These are phyloP conservation scores for Lobosporangium transversale DNA, from an alignment of 192 early-diverging fungal genomes.

Conservation along the genomic window DNA sequence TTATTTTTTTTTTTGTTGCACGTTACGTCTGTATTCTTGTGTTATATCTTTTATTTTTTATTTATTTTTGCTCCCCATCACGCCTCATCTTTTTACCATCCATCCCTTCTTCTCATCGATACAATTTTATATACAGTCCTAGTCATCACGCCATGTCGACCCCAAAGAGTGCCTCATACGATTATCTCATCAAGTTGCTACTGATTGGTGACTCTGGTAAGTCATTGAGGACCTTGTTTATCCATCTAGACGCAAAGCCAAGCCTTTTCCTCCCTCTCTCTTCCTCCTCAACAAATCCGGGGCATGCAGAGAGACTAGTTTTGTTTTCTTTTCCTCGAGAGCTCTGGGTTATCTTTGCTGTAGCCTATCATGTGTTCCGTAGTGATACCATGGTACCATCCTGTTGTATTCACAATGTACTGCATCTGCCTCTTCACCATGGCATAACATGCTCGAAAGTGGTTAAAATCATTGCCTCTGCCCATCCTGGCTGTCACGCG, in stretches of 20 bases:
- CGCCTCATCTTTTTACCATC: not conserved
- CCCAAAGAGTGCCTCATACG: slow-evolving; percentile 94
- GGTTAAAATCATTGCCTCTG: too few relatives aligned
- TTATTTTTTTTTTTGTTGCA: slow-evolving; percentile 1
- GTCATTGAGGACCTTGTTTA: slow-evolving; percentile 23
- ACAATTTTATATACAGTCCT: not conserved
- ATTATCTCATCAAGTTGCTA: slow-evolving; percentile 99
- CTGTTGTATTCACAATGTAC: too few relatives aligned
- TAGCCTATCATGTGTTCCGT: too few relatives aligned
- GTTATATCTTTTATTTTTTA: not conserved
- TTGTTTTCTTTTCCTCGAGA: too few relatives aligned
- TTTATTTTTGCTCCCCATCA: not conserved
- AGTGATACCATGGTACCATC: too few relatives aligned
- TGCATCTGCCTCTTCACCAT: too few relatives aligned
- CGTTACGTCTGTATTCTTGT: not conserved
- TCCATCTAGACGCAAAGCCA: not conserved
- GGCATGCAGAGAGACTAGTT: too few relatives aligned
- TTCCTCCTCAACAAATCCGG: too few relatives aligned
- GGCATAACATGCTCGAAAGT: too few relatives aligned
- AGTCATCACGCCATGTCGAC: slow-evolving; percentile 64
- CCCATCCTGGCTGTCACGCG: too few relatives aligned
- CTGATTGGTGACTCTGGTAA: slow-evolving; percentile 98
- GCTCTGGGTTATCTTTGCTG: too few relatives aligned
- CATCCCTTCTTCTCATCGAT: not conserved
- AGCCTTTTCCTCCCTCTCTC: not conserved